A percentile compares a stretch with the other conserved stretches of the same genome.
Evolutionary conservation across 495 filamentous ascomycete species (phyloP).

Genomic region (Bacidia rubella): DNA sequence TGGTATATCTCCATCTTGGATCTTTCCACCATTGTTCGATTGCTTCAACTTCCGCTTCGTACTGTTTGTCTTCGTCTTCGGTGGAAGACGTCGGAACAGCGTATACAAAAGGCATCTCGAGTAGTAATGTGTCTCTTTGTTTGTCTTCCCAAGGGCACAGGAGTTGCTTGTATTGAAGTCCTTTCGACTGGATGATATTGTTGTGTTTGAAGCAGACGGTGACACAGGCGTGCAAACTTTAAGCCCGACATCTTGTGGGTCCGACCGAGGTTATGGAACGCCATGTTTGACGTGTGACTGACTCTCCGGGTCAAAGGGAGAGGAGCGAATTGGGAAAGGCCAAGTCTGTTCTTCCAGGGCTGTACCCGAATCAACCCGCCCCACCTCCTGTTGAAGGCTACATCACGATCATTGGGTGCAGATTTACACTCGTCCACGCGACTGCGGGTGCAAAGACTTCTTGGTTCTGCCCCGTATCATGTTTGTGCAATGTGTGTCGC

Average conservation of each 20-base stretch:
- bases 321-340: no score
- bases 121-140: no score
- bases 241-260: neutral
- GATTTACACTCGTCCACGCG: neutral
- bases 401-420: no score
- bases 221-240: neutral
- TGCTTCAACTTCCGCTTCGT: constrained; percentile 64
- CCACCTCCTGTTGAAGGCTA: no score
- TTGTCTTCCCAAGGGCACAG: no score
- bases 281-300: constrained; percentile 2
- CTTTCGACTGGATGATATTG: neutral
- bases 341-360: no score
- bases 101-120: constrained; percentile 4
- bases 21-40: constrained; percentile 93
- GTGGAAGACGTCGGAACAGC: constrained; percentile 33
- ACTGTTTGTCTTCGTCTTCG: constrained; percentile 67
- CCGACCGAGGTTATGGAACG: neutral
- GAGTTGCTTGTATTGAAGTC: neutral
- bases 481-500: no score
- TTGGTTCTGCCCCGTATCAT: neutral
- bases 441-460: neutral
- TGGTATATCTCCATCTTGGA: constrained; percentile 83
- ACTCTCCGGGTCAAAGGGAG: constrained; percentile 3
- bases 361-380: no score
- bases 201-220: no score